Evolutionary conservation across 805 yeast species (phyloP), one percentile per base, ranked within the genome.

Genomic region (Pichia occidentalis): DNA sequence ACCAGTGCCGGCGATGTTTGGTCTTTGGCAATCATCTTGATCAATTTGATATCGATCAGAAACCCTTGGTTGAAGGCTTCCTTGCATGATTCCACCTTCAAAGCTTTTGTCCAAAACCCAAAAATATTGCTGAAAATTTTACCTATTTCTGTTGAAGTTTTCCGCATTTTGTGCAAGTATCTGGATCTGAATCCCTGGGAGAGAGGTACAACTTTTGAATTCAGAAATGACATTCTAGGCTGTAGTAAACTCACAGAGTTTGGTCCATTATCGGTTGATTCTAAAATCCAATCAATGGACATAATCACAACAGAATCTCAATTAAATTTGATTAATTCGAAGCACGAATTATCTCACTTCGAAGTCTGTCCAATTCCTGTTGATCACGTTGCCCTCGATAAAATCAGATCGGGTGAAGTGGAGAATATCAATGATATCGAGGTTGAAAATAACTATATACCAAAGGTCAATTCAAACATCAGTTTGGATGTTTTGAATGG

Each of bases 11-110:
- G 94, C 32, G 96, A 86, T 53, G 71, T 85, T 21, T 87, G 95
- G 97, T 81, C 94, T 2, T 61, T 87, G 34, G 90, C 88, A 3
- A 79, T 87, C 24, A 78, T 87, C 17, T 63, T 87, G 39, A 77
- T 87, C 46, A 87, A 87, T 56, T 65, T 88, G 37, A 71, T 85
- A 9, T 84, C 94, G 48, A 79, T 84, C 29, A 71, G 95, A 56
- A 88, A 87, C 52, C 95, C 96, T 21, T 87, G 96, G 96, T 73
- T 85, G 35, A 77, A 80, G 48, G 94, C 95, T 9, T 71, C 80
- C 36, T 63, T 75, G 27, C 70, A 71, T 30, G 86, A 80, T 51
- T 61, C 70, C 27, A 73, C 94, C 0, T 87, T 82, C 60, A 65
- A 65, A 42, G 78, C 77, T 19, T 88, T 71, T 57, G 65, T 75